These are phyloP conservation scores for Giardia muris DNA, from an alignment of 208 protist genomes.

Conservation along the genomic window DNA sequence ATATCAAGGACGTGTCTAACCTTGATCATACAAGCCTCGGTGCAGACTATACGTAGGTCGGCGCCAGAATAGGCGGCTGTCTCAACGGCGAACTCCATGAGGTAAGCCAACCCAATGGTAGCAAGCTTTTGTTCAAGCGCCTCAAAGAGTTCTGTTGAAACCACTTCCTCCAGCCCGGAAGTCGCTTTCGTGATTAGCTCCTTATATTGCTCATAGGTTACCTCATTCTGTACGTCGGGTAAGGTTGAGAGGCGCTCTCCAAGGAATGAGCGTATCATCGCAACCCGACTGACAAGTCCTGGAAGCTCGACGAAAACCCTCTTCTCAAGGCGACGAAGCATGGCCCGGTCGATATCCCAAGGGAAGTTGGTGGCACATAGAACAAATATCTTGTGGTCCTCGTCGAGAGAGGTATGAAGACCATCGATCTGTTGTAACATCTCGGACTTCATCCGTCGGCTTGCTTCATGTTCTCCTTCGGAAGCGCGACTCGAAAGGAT, in stretches of 20 bases:
- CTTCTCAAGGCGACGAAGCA: constrained; percentile 25
- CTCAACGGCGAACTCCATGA: background rate
- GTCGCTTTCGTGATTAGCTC: background rate
- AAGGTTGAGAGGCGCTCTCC: background rate
- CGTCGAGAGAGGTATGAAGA: background rate
- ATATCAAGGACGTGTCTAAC: background rate
- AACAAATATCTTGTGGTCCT: background rate
- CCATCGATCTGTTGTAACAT: constrained; percentile 16
- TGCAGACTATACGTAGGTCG: background rate
- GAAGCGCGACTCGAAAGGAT: background rate
- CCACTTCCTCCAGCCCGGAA: background rate
- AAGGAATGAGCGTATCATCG: background rate
- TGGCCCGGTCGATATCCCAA: constrained; percentile 13
- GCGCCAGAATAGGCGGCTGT: background rate
- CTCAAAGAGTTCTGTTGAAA: background rate
- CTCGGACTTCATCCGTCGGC: background rate
- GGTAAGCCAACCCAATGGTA: background rate
- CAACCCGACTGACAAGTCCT: background rate
- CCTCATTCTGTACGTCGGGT: background rate
- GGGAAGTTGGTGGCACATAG: constrained; percentile 23
- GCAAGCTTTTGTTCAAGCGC: background rate
- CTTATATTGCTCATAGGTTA: background rate
- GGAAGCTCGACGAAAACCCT: background rate
- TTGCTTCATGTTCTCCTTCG: background rate
- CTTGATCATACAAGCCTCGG: background rate